Percentiles rank a stretch among this genome's conserved stretches.
phyloP scores from a whole-genome alignment of 805 yeast species.

The Hanseniaspora taiwanica region DNA sequence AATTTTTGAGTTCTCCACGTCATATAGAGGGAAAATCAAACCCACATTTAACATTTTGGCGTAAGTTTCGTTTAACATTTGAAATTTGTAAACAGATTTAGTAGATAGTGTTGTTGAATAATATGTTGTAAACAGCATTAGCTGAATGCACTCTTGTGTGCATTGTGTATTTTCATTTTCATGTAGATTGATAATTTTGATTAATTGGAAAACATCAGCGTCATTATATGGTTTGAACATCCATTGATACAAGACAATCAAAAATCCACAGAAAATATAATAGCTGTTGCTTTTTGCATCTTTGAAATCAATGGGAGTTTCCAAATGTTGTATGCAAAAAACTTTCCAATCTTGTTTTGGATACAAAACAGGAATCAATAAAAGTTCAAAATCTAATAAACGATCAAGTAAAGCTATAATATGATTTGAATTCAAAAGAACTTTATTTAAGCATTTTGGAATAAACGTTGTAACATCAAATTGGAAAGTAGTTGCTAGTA shows the following conservation, averaged over 20 bases:
- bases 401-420: constrained; percentile 1
- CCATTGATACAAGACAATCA: background rate
- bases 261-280: background rate
- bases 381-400: constrained; percentile 12
- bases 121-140: constrained; percentile 13
- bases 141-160: constrained; percentile 13
- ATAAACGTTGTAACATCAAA: background rate
- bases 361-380: constrained; percentile 15
- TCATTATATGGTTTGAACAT: constrained; percentile 14
- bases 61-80: constrained; percentile 11
- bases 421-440: constrained; percentile 6
- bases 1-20: constrained; percentile 5
- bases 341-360: constrained; percentile 11
- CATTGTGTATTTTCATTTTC: too few species aligned
- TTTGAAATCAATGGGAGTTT: too few species aligned
- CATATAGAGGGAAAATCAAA: constrained; percentile 14
- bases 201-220: constrained; percentile 14
- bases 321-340: background rate
- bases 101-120: constrained; percentile 16
- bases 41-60: constrained; percentile 14
- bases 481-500: too few species aligned
- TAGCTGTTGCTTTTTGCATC: background rate
- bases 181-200: constrained; percentile 14
- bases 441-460: constrained; percentile 3
- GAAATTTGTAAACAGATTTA: constrained; percentile 4